Percentiles rank a stretch among this genome's conserved stretches.
phyloP scores from a whole-genome alignment of 2,329 filamentous ascomycete species.

The Trichoderma guizhouense region DNA sequence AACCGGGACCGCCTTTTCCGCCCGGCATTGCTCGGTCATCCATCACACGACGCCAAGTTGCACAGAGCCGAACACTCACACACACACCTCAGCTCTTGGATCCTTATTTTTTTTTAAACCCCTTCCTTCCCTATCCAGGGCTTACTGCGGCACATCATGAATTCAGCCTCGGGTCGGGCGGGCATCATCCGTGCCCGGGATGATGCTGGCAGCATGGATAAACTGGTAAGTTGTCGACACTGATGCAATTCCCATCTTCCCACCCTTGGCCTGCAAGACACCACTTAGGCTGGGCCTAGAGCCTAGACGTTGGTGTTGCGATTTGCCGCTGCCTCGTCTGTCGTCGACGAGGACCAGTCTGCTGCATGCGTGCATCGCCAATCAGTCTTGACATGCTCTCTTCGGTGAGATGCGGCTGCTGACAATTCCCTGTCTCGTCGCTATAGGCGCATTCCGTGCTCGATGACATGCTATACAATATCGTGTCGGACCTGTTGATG shows the following conservation, averaged over 20 bases:
- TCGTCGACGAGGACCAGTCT: neutral
- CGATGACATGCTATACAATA: conserved; percentile 72
- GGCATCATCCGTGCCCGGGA: conserved; percentile 54
- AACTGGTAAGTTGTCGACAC: conserved; percentile 49
- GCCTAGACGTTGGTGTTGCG: neutral
- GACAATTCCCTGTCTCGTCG: conserved; percentile 6
- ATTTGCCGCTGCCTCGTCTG: neutral
- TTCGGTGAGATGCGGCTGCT: conserved; percentile 8
- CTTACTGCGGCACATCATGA: conserved; percentile 32
- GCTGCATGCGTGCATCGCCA: conserved; percentile 14
- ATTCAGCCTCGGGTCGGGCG: conserved; percentile 50
- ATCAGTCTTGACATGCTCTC: neutral
- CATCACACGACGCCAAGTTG: conserved; percentile 35
- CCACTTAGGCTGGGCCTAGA: neutral
- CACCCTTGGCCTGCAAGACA: neutral
- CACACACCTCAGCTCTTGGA: conserved; percentile 21
- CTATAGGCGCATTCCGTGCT: conserved; percentile 61
- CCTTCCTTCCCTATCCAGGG: conserved; percentile 21
- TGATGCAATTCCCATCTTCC: neutral
- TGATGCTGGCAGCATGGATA: conserved; percentile 53
- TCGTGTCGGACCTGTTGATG: conserved; percentile 71
- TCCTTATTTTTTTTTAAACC: neutral
- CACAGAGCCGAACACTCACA: conserved; percentile 30
- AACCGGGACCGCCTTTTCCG: conserved; percentile 16
- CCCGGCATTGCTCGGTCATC: conserved; percentile 26